A percentile compares a stretch with the other conserved stretches of the same genome.
Evolutionary conservation across 306 rosid species (phyloP).

Genomic region (Pterocarpus santalinus): DNA sequence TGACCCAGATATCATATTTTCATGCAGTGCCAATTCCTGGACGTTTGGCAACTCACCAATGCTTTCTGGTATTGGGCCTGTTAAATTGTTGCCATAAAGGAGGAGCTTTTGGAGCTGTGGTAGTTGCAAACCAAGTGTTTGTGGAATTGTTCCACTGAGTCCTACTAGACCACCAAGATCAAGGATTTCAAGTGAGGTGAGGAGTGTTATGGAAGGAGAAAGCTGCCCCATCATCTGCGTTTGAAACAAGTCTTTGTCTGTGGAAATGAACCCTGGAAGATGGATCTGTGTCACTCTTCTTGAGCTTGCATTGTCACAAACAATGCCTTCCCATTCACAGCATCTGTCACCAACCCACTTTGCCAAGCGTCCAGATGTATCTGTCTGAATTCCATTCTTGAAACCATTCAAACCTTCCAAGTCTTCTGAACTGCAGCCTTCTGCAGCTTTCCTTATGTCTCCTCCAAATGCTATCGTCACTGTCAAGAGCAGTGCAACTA

Average conservation of each 20-base stretch:
- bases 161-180: slow-evolving; percentile 69
- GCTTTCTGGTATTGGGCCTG: slow-evolving; percentile 73
- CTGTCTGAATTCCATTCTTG: slow-evolving; percentile 64
- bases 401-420: slow-evolving; percentile 66
- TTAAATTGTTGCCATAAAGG: slow-evolving; percentile 69
- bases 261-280: slow-evolving; percentile 62
- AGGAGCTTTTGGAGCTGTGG: slow-evolving; percentile 61
- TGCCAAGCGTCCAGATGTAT: slow-evolving; percentile 65
- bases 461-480: slow-evolving; percentile 35
- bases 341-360: slow-evolving; percentile 65
- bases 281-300: slow-evolving; percentile 63
- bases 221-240: slow-evolving; percentile 66
- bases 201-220: slow-evolving; percentile 64
- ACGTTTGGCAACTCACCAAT: slow-evolving; percentile 68
- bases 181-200: slow-evolving; percentile 65
- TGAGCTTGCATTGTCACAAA: slow-evolving; percentile 60
- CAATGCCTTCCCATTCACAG: slow-evolving; percentile 75
- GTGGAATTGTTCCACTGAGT: slow-evolving; percentile 69
- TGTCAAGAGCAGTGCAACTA: slow-evolving; percentile 44
- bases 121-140: slow-evolving; percentile 56
- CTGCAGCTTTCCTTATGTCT: background rate
- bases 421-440: slow-evolving; percentile 62
- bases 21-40: slow-evolving; percentile 62
- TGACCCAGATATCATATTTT: slow-evolving; percentile 62
- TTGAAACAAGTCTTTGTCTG: slow-evolving; percentile 50